phyloP scores from a whole-genome alignment of 768 basidiomycete species.

The Megacollybia marginata region DNA sequence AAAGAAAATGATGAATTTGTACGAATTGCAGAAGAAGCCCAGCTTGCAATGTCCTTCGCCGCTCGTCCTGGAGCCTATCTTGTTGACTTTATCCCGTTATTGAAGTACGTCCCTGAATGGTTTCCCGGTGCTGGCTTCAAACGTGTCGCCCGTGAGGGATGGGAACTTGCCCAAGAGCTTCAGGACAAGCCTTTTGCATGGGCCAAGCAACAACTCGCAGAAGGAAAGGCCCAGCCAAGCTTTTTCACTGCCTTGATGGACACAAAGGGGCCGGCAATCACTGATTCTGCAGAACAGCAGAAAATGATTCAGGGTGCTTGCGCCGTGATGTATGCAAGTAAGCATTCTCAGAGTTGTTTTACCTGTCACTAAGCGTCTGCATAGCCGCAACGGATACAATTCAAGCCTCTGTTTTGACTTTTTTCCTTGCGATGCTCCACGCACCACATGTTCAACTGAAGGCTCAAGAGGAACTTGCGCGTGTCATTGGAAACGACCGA shows the following conservation, averaged over 20 bases:
- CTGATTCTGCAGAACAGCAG: slow-evolving; percentile 21
- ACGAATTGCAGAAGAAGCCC: slow-evolving; percentile 23
- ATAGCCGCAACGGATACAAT: slow-evolving; percentile 9
- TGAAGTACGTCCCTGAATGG: slow-evolving; percentile 30
- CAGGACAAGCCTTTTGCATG: slow-evolving; percentile 8
- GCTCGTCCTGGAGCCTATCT: slow-evolving; percentile 23
- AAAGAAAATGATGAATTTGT: slow-evolving; percentile 11
- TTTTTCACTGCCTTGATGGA: slow-evolving; percentile 18
- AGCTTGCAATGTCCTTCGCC: neutral
- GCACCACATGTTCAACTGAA: slow-evolving; percentile 35
- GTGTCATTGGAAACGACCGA: slow-evolving; percentile 28
- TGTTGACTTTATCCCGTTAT: slow-evolving; percentile 24
- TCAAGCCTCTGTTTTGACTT: slow-evolving; percentile 6
- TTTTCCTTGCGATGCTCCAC: slow-evolving; percentile 14
- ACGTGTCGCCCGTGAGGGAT: slow-evolving; percentile 15
- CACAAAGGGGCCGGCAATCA: slow-evolving; percentile 19
- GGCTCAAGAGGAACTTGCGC: slow-evolving; percentile 46
- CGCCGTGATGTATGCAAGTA: slow-evolving; percentile 37
- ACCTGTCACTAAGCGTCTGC: neutral
- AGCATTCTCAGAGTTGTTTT: slow-evolving; percentile 2
- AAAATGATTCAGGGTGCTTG: slow-evolving; percentile 34
- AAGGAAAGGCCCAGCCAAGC: slow-evolving; percentile 9
- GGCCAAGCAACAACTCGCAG: slow-evolving; percentile 7
- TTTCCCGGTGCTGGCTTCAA: slow-evolving; percentile 34
- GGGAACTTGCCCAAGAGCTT: slow-evolving; percentile 4